Evolutionary conservation across 352 stramenopile species (phyloP).

Genomic region (Globisporangium spiculum): DNA sequence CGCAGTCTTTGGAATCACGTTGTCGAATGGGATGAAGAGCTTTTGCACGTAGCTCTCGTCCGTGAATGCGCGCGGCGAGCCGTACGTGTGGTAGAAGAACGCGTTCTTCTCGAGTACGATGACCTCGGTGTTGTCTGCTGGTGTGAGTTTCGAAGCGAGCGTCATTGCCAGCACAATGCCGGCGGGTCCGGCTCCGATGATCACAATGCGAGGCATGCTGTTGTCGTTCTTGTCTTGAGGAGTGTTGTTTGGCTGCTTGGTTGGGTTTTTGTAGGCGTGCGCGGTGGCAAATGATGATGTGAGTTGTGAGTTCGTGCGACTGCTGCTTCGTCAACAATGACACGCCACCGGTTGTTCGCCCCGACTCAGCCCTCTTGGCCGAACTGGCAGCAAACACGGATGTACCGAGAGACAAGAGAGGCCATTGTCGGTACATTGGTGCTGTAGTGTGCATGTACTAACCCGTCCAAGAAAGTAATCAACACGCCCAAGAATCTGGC

Average conservation of each 20-base stretch:
- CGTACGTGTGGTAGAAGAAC: conserved; percentile 3
- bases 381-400: too few relatives aligned
- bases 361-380: too few relatives aligned
- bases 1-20: background rate
- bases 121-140: background rate
- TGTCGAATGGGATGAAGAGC: background rate
- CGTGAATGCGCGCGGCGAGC: background rate
- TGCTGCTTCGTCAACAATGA: too few relatives aligned
- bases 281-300: background rate
- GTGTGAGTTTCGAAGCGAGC: background rate
- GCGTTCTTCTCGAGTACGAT: background rate
- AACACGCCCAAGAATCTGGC: too few relatives aligned
- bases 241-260: background rate
- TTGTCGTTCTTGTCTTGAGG: background rate
- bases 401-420: too few relatives aligned
- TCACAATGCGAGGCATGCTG: conserved; percentile 2
- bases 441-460: too few relatives aligned
- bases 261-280: background rate
- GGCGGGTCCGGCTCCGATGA: background rate
- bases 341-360: too few relatives aligned
- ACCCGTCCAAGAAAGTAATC: too few relatives aligned
- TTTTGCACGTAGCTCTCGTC: background rate
- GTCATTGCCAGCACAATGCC: background rate
- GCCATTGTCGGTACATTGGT: too few relatives aligned
- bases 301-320: background rate